Evolutionary conservation across 305 asterid species (phyloP), one percentile per base, ranked within the genome.

Genomic region (Solanum hybrid): DNA sequence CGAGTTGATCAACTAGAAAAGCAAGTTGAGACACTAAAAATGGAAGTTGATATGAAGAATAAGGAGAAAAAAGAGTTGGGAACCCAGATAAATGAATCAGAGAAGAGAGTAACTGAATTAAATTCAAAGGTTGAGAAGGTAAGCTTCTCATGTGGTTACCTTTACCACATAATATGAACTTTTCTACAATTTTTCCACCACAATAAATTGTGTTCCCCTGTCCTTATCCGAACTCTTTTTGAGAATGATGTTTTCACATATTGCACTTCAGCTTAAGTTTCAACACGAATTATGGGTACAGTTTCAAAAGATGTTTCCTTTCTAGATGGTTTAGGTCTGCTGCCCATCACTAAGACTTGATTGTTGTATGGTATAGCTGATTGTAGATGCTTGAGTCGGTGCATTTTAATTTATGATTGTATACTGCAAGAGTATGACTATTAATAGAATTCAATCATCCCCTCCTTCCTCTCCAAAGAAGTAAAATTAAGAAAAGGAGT

Each of bases 1-100:
- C 95, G 92, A 85, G 96, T 95, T 90, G 92, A 29, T 86, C 96
- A 92, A 82, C 87, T 95, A 89, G 96, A 94, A 90, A 92, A 92
- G 67, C 93, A 88, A 90, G 95, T 94, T 90, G 96, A 94, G 86
- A 90, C 90, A 87, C 95, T 96, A 90, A 92, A 89, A 90, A 90
- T 35, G 89, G 96, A 94, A 89, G 90, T 95, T 71, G 93, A 91
- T 78, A 29, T 88, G 88, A 94, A 93, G 91, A 92, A 90, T 89
- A 94, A 94, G 92, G 95, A 95, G 90, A 94, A 92, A 28, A 92
- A 91, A 90, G 92, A 87, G 10, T 73, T 94, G 89, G 95, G 94
- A 91, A 91, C 93, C 84, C 94, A 87, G 89, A 89, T 89, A 57
- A 86, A 77, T 75, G 97, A 94, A 92, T 91, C 92, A 82, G 96